These are phyloP conservation scores for Quillaja saponaria DNA, from an alignment of 306 rosid species.

Conservation along the genomic window DNA sequence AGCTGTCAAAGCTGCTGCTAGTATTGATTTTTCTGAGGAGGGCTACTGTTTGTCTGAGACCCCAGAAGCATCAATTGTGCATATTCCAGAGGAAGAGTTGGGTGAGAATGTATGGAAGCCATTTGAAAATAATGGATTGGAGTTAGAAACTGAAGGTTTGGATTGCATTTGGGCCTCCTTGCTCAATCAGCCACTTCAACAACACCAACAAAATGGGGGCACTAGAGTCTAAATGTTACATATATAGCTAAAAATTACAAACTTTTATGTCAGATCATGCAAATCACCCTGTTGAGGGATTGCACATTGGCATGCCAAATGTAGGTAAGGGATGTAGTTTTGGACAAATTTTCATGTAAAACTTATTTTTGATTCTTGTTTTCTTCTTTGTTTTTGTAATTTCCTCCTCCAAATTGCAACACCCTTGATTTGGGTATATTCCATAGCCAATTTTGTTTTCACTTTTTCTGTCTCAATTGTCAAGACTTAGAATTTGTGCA, in stretches of 20 bases:
- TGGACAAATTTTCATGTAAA: background rate
- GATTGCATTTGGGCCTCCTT: constrained; percentile 65
- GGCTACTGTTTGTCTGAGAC: constrained; percentile 37
- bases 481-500: too few species aligned
- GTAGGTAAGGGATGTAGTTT: constrained; percentile 14
- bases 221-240: constrained; percentile 18
- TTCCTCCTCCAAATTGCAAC: too few species aligned
- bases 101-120: constrained; percentile 38
- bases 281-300: constrained; percentile 6
- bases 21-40: constrained; percentile 40
- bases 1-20: constrained; percentile 22
- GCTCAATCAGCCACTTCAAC: constrained; percentile 43
- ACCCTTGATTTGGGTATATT: too few species aligned
- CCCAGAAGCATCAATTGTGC: constrained; percentile 32
- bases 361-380: too few species aligned
- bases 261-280: constrained; percentile 18
- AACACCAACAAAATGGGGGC: constrained; percentile 17
- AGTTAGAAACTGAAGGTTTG: constrained; percentile 43
- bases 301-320: constrained; percentile 3
- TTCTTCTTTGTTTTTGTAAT: background rate
- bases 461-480: too few species aligned
- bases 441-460: too few species aligned
- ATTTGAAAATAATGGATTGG: constrained; percentile 45
- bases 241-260: constrained; percentile 14
- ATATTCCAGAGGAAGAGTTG: constrained; percentile 39